phyloP scores from a whole-genome alignment of 2,329 filamentous ascomycete genomes.

The Aspergillus sp. region DNA sequence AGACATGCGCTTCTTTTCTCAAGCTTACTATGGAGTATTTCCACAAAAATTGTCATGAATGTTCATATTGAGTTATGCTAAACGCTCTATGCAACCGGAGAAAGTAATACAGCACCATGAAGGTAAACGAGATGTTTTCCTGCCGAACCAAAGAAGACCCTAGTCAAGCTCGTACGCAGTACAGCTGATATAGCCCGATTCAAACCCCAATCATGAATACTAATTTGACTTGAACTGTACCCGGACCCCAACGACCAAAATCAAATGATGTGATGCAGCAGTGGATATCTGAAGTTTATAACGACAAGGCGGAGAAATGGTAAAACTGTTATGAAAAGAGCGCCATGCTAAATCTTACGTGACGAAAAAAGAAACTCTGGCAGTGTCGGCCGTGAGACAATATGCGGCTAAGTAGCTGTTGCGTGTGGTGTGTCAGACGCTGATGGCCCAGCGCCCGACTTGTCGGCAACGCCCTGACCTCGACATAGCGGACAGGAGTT shows the following conservation, averaged over 20 bases:
- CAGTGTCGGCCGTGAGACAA: not conserved
- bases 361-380: conserved; percentile 11
- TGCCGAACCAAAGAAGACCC: not conserved
- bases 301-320: conserved; percentile 22
- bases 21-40: no score
- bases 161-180: not conserved
- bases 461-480: conserved; percentile 44
- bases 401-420: conserved; percentile 15
- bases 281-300: conserved; percentile 28
- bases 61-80: not conserved
- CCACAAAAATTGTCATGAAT: not conserved
- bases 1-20: no score
- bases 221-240: conserved; percentile 5
- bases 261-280: conserved; percentile 21
- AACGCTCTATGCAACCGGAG: conserved; percentile 1
- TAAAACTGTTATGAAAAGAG: conserved; percentile 26
- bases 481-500: conserved; percentile 41
- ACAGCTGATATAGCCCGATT: not conserved
- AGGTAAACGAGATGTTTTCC: conserved; percentile 1
- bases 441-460: conserved; percentile 19
- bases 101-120: conserved; percentile 13
- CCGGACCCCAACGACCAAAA: conserved; percentile 9
- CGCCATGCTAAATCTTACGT: conserved; percentile 31
- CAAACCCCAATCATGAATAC: not conserved
- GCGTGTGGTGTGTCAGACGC: conserved; percentile 16